Evolutionary conservation across 1,139 yeast species (phyloP).

Genomic region (Saccharomycopsis crataegensis): DNA sequence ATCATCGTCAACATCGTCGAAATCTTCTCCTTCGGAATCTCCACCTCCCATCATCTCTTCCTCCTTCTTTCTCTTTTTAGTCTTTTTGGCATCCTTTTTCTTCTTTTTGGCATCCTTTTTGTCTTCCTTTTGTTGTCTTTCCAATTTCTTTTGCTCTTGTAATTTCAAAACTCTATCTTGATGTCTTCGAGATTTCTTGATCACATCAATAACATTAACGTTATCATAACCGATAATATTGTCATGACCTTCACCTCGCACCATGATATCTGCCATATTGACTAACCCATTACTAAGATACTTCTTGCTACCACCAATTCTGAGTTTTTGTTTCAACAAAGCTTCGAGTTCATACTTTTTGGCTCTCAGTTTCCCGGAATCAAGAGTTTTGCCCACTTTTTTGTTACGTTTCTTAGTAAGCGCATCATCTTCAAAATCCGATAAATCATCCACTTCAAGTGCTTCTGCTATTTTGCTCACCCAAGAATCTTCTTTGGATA

Average conservation of each 20-base stretch:
- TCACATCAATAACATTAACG: constrained; percentile 62
- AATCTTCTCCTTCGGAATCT: not conserved
- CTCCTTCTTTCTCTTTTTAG: constrained; percentile 3
- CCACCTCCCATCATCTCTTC: constrained; percentile 8
- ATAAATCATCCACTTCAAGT: constrained; percentile 59
- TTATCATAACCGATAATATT: constrained; percentile 65
- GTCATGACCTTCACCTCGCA: constrained; percentile 63
- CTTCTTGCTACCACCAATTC: constrained; percentile 42
- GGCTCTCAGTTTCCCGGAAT: constrained; percentile 41
- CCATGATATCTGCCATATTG: constrained; percentile 78
- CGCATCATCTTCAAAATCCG: constrained; percentile 63
- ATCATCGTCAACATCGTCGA: constrained; percentile 1
- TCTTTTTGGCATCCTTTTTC: constrained; percentile 10
- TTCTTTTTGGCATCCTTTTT: constrained; percentile 21
- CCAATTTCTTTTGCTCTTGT: constrained; percentile 13
- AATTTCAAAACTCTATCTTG: constrained; percentile 18
- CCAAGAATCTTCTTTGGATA: constrained; percentile 74
- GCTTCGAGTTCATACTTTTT: constrained; percentile 50
- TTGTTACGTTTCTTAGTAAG: constrained; percentile 57
- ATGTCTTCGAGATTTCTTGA: constrained; percentile 36
- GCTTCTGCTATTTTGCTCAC: constrained; percentile 88
- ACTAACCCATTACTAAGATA: constrained; percentile 81
- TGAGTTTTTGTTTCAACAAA: constrained; percentile 50
- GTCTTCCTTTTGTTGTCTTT: constrained; percentile 21
- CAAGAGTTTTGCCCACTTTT: constrained; percentile 47